Conservation (phyloP, 306 rosid species). For the Astragalus membranaceus region DNA sequence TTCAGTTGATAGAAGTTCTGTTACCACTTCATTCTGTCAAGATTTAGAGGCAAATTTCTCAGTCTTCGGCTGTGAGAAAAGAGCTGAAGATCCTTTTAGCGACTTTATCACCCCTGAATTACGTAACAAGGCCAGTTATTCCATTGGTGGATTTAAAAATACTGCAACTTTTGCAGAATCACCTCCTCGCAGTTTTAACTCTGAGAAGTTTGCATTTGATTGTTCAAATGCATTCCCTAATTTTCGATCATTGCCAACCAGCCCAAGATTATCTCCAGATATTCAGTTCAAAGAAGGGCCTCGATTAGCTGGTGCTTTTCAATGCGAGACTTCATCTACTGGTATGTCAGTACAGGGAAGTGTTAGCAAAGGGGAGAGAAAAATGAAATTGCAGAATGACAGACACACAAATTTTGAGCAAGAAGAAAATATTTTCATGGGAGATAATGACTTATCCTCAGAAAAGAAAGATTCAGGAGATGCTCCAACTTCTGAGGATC, state of each 20-base stretch:
- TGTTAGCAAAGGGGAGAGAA: slow-evolving; percentile 36
- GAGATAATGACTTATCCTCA: slow-evolving; percentile 29
- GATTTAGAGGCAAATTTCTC: slow-evolving; percentile 38
- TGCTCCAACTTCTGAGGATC: slow-evolving; percentile 27
- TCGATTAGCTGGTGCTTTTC: slow-evolving; percentile 32
- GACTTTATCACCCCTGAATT: slow-evolving; percentile 28
- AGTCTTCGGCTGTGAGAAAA: slow-evolving; percentile 30
- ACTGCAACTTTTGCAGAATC: slow-evolving; percentile 32
- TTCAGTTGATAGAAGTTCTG: slow-evolving; percentile 33
- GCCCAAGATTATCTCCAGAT: slow-evolving; percentile 31
- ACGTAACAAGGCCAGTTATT: slow-evolving; percentile 28
- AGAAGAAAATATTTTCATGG: slow-evolving; percentile 30
- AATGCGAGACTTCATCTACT: slow-evolving; percentile 38
- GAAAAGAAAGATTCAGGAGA: slow-evolving; percentile 30
- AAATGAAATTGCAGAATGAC: slow-evolving; percentile 27
- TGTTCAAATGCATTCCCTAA: slow-evolving; percentile 35
- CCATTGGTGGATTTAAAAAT: slow-evolving; percentile 29
- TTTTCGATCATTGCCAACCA: slow-evolving; percentile 18
- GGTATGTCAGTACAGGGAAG: slow-evolving; percentile 50
- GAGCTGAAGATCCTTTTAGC: slow-evolving; percentile 42
- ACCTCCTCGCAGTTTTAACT: slow-evolving; percentile 38
- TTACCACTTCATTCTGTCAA: slow-evolving; percentile 34
- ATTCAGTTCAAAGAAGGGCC: slow-evolving; percentile 28
- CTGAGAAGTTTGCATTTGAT: slow-evolving; percentile 30
- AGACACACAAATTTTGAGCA: slow-evolving; percentile 19